phyloP scores from a whole-genome alignment of 768 basidiomycete species.

The Exsudoporus frostii region DNA sequence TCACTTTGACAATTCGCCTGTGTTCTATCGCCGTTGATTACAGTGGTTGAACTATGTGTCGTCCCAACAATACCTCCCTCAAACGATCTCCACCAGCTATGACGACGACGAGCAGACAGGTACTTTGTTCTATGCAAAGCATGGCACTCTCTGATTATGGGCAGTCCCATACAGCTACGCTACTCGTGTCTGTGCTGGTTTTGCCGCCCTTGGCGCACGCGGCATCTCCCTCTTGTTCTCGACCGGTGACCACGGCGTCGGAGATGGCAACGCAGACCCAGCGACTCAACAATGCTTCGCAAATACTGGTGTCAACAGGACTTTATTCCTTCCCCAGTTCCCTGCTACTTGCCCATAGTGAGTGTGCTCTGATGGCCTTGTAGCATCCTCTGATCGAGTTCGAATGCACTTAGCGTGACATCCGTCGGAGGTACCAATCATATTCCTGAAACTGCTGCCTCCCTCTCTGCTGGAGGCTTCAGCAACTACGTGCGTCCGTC shows the following conservation, averaged over 20 bases:
- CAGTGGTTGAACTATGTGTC: conserved; percentile 67
- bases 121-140: conserved; percentile 18
- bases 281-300: conserved; percentile 51
- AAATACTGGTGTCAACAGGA: conserved; percentile 58
- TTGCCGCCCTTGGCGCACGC: conserved; percentile 67
- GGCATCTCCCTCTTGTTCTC: conserved; percentile 65
- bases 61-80: conserved; percentile 43
- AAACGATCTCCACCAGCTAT: conserved; percentile 70
- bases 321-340: conserved; percentile 56
- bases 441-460: conserved; percentile 57
- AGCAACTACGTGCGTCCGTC: conserved; percentile 52
- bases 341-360: conserved; percentile 61
- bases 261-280: conserved; percentile 55
- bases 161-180: conserved; percentile 59
- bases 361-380: conserved; percentile 1
- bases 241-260: conserved; percentile 71
- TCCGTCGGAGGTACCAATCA: conserved; percentile 62
- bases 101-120: conserved; percentile 72
- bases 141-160: not conserved
- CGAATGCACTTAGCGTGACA: conserved; percentile 49
- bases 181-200: conserved; percentile 50
- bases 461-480: conserved; percentile 73
- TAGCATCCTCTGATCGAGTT: not conserved
- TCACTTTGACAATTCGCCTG: not conserved
- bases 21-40: conserved; percentile 1